These are phyloP conservation scores for Apiospora rasikravindrae DNA, from an alignment of 2,329 filamentous ascomycete genomes.

Conservation along the genomic window DNA sequence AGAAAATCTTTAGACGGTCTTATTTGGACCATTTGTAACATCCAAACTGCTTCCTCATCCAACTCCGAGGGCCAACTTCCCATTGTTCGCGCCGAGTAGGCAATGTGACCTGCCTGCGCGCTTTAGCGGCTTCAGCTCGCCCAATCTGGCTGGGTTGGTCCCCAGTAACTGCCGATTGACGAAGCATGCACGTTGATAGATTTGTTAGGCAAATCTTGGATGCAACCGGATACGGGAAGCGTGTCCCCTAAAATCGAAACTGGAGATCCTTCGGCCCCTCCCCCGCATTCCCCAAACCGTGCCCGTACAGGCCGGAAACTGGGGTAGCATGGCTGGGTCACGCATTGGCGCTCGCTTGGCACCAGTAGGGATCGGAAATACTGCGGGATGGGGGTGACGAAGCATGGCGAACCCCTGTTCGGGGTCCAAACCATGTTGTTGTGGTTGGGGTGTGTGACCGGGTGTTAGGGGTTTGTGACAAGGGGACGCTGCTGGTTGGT, in stretches of 20 bases:
- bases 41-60: too few species aligned
- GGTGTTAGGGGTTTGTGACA: too few species aligned
- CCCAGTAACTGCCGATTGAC: neutral
- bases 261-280: neutral
- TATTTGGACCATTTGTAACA: neutral
- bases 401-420: neutral
- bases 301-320: neutral
- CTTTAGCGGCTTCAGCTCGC: neutral
- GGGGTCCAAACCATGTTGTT: neutral
- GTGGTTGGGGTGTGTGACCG: too few species aligned
- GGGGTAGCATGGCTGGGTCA: neutral
- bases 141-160: neutral
- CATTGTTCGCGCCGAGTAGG: neutral
- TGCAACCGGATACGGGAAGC: neutral
- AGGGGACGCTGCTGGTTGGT: neutral
- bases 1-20: neutral
- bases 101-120: neutral
- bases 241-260: neutral
- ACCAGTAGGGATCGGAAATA: neutral
- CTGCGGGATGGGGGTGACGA: neutral
- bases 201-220: neutral
- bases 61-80: neutral
- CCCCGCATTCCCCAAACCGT: conserved; percentile 10
- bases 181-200: neutral
- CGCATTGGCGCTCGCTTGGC: neutral